These are phyloP conservation scores for Ustanciosporium gigantosporum DNA, from an alignment of 1,284 basidiomycete genomes.

Conservation along the genomic window DNA sequence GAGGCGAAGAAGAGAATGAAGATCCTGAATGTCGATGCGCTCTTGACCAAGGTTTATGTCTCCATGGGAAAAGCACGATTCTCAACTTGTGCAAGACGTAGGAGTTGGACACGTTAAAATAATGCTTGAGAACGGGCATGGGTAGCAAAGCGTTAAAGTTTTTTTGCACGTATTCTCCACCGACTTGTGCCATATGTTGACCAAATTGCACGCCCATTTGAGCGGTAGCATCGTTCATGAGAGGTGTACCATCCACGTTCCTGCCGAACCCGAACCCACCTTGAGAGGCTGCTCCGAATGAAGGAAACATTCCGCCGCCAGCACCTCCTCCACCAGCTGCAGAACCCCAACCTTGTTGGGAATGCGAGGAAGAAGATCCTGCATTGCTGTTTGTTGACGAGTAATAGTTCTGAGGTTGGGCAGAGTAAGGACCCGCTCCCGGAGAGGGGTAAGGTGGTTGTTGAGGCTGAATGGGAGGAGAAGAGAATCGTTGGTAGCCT, in stretches of 20 bases:
- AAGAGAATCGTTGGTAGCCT: slow-evolving; percentile 40
- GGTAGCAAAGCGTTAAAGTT: slow-evolving; percentile 65
- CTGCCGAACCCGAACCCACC: slow-evolving; percentile 1
- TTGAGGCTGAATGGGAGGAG: slow-evolving; percentile 26
- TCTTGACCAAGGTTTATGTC: slow-evolving; percentile 66
- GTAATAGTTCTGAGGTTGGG: neutral
- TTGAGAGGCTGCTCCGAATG: neutral
- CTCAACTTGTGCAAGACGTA: slow-evolving; percentile 91
- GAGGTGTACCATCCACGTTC: slow-evolving; percentile 5
- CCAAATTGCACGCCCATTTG: slow-evolving; percentile 97
- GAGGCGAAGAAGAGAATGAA: neutral
- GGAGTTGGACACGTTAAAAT: slow-evolving; percentile 94
- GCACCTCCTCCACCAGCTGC: slow-evolving; percentile 2
- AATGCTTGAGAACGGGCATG: slow-evolving; percentile 73
- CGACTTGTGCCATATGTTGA: slow-evolving; percentile 84
- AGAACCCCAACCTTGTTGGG: neutral
- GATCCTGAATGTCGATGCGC: slow-evolving; percentile 41
- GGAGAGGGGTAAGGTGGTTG: too few relatives aligned
- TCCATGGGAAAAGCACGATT: slow-evolving; percentile 93
- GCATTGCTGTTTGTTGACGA: too few relatives aligned
- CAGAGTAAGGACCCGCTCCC: too few relatives aligned
- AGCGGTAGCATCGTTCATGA: slow-evolving; percentile 86
- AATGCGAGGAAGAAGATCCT: too few relatives aligned
- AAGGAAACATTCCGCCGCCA: slow-evolving; percentile 4
- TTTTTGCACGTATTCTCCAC: slow-evolving; percentile 92